Base-by-base conservation (phyloP, 148 eudicot genomes). In the Suaeda aralocaspica region DNA sequence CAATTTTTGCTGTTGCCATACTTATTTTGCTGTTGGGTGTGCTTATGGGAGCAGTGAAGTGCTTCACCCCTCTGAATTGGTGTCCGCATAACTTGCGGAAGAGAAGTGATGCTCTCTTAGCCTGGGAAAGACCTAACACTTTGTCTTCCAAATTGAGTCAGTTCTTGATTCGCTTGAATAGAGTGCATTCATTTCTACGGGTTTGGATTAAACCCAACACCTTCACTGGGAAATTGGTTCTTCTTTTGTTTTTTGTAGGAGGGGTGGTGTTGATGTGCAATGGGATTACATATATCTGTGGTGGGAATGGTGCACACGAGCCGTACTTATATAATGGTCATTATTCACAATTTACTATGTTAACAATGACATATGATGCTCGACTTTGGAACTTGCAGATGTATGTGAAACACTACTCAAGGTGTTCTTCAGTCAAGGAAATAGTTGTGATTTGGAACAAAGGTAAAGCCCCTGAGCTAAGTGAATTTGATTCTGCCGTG, bases 361-460 rank as follows among this genome's bases (percentile, higher is more conserved):
- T 94, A 48, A 84, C 97, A 5, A 91, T 94, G 99, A 91, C 99
- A 13, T 94, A 89, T 14, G 99, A 94, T 26, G 99, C 97, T 63
- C 88, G 99, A 51, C 85, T 94, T 1, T 94, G 96, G 99, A 94
- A 94, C 70, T 75, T 94, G 72, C 84, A 87, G 70, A 82, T 89
- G 93, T 91, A 84, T 59, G 71, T 91, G 22, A 86, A 86, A 72
- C 99, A 91, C 77, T 94, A 94, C 64, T 94, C 99, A 45, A 84
- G 89, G 80, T 94, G 99, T 75, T 77, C 96, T 31, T 94, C 99
- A 1, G 99, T 94, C 53, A 90, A 84, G 22, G 99, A 94, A 74
- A 91, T 94, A 34, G 93, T 94, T 33, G 90, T 94, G 48, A 86
- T 91, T 3, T 94, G 99, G 97, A 91, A 94, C 87, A 91, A 86